Evolutionary conservation across 768 basidiomycete species (phyloP), one percentile per base, ranked within the genome.

Genomic region (Collybiopsis confluens): DNA sequence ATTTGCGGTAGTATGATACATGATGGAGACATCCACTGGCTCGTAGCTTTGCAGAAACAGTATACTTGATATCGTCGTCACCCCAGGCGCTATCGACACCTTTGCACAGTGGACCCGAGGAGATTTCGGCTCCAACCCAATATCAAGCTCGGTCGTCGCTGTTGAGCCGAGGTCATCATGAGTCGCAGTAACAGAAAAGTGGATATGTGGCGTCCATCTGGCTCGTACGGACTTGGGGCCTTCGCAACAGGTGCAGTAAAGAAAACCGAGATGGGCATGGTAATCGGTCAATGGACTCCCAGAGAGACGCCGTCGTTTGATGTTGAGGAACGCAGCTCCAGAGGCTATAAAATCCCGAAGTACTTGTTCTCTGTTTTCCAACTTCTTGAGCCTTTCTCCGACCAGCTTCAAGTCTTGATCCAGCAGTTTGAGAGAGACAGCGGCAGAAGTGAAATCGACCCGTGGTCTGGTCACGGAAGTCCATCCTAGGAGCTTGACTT

Each of bases 401-500:
- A 46, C 45, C 11, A 33, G 15, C 2, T 33, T 35, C 7, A 46
- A 20, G 2, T 46, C 45, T 20, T 30, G 45, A 10, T 46, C 45
- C 2, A 46, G 27, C 16, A 46, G 45, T 18, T 46, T 46, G 10
- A 46, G 26, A 18, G 45, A 46, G 6, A 46, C 45, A 9, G 45
- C 45, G 33, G 45, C 27, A 10, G 45, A 46, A 20, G 45, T 46
- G 18, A 46, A 46, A 9, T 46, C 18, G 9, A 46, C 45, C 33
- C 45, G 28, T n/a, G 45, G 45, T 2, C 45, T 26, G 20, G 45
- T 46, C 27, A 46, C 45, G 4, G 45, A 27, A 33, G 45, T 46
- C 45, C 45, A 46, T 16, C 45, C 45, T n/a, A 46, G 45, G 16
- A 46, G 45, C 45, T 46, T 46, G 2, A 46, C 45, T 46, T 46